Evolutionary conservation across 2,329 filamentous ascomycete genomes (phyloP).

Genomic region (Penicillium nordicum): DNA sequence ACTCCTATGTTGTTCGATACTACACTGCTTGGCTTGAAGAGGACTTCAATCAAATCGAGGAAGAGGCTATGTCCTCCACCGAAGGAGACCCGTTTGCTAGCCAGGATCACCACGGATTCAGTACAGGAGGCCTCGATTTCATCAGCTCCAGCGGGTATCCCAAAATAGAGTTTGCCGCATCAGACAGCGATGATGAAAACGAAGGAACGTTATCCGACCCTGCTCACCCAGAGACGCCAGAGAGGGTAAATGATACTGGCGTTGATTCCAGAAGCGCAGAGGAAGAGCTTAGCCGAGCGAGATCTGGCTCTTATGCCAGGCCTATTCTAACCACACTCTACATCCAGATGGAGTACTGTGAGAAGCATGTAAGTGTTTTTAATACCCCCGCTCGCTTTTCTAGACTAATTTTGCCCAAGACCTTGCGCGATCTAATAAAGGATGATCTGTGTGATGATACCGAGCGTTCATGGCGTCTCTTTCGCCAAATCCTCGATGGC

Average conservation of each 20-base stretch:
- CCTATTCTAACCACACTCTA: constrained; percentile 74
- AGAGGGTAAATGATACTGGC: constrained; percentile 1
- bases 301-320: constrained; percentile 49
- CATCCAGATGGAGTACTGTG: constrained; percentile 99
- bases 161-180: constrained; percentile 69
- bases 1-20: constrained; percentile 84
- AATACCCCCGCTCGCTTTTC: not conserved
- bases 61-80: constrained; percentile 45
- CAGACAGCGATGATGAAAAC: constrained; percentile 47
- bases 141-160: constrained; percentile 81
- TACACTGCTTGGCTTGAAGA: constrained; percentile 95
- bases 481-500: constrained; percentile 87
- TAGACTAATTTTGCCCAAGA: constrained; percentile 46
- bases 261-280: constrained; percentile 25
- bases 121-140: constrained; percentile 82
- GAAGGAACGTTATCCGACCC: constrained; percentile 37
- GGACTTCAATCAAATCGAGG: constrained; percentile 41
- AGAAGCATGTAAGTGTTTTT: constrained; percentile 64
- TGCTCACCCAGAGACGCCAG: constrained; percentile 23
- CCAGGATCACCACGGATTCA: constrained; percentile 50
- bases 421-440: constrained; percentile 80
- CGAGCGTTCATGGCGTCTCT: constrained; percentile 82
- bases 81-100: constrained; percentile 52
- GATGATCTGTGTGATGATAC: constrained; percentile 69
- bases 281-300: constrained; percentile 39